Percentiles rank a stretch among this genome's conserved stretches.
Conservation (phyloP, 2,329 filamentous ascomycete species). For the Diplodia mutila region DNA sequence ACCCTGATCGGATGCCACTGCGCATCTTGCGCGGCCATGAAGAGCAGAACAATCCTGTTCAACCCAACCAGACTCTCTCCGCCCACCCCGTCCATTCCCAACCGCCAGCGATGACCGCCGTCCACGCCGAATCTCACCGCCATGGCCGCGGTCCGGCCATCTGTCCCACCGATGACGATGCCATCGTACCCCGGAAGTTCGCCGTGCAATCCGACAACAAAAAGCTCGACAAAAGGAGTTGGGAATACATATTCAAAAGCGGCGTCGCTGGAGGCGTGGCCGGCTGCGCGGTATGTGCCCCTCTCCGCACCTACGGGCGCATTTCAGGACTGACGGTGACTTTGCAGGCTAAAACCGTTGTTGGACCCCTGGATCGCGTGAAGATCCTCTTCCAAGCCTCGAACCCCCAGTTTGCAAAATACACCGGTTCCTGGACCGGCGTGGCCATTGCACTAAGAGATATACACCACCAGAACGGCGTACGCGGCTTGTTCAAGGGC, state of each 20-base stretch:
- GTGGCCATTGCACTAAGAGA: constrained; percentile 80
- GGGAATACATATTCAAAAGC: constrained; percentile 82
- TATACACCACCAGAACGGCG: constrained; percentile 77
- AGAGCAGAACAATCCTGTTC: constrained; percentile 15
- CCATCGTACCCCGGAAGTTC: constrained; percentile 48
- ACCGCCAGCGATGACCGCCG: constrained; percentile 31
- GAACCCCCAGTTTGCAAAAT: constrained; percentile 92
- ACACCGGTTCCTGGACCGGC: constrained; percentile 85
- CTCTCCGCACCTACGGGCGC: neutral
- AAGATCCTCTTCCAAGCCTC: constrained; percentile 98
- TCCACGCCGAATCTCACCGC: constrained; percentile 32
- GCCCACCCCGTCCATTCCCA: constrained; percentile 27
- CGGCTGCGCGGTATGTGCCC: constrained; percentile 76
- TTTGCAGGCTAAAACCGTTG: constrained; percentile 84
- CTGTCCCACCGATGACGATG: constrained; percentile 58
- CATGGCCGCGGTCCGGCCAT: constrained; percentile 43
- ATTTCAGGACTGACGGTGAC: neutral
- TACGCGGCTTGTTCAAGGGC: constrained; percentile 81
- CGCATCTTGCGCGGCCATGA: constrained; percentile 42
- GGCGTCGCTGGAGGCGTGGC: constrained; percentile 87
- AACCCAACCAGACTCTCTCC: constrained; percentile 32
- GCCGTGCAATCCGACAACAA: constrained; percentile 34
- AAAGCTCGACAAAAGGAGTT: constrained; percentile 69
- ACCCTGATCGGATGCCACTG: constrained; percentile 42
- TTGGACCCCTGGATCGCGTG: constrained; percentile 93